Base-by-base conservation (phyloP, 106 monocot genomes). In the Acorus calamus region DNA sequence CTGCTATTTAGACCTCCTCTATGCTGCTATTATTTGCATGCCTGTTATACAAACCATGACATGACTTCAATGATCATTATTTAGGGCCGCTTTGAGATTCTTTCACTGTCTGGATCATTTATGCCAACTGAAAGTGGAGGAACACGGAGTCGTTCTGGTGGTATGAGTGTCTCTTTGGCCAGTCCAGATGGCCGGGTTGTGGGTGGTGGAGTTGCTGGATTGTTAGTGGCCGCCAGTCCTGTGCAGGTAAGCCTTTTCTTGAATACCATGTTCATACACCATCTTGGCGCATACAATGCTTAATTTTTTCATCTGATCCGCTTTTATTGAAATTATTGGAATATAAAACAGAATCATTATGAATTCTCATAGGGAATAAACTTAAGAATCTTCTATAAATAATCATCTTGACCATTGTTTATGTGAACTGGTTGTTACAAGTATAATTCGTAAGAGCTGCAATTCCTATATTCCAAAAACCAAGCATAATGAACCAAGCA, bases 151-250 rank as follows among this genome's bases (percentile, higher is more conserved):
- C 56, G 89, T 50, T 85, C 89, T 13, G 89, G 89, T 60, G 89
- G 85, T 4, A 85, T 89, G 85, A 89, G 89, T 46, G 89, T 89
- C 13, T 85, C 82, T 47, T 67, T 85, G 56, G 89, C 85, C 52
- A 80, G 82, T 55, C 85, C 89, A 43, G 82, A 89, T 72, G 89
- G 89, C 4, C 78, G 89, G 47, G 89, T 89, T 49, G 82, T 89
- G 0, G 89, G 89, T 4, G 89, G 89, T 65, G 76, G 89, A 56
- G 85, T 89, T 67, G 85, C 82, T 60, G 89, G 89, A 11, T 62
- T 85, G 1, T 62, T 89, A 54, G 85, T 89, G 5, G 89, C 89
- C 59, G 85, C 89, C 0, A 81, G 79, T 67, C 85, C 85, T 47
- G 79, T 88, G 42, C 84, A 84, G 80, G 88, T 88, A 75, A 12